Conservation (phyloP, 164 flowering plant species). For the Annona squamosa region DNA sequence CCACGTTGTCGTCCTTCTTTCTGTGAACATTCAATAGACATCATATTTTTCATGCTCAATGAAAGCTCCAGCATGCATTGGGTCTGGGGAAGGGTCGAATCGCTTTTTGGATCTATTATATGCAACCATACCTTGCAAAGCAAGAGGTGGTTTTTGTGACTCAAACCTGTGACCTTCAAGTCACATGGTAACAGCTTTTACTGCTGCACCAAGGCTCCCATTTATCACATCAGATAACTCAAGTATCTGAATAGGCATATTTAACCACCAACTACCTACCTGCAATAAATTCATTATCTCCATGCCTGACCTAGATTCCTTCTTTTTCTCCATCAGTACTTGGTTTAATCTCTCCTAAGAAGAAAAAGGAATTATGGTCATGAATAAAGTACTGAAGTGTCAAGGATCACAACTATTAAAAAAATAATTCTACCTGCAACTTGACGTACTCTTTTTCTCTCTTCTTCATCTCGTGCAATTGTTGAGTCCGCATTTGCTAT, state of each 20-base stretch:
- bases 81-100: no score
- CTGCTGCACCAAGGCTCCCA: neutral
- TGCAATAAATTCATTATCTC: conserved; percentile 96
- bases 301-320: conserved; percentile 98
- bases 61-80: no score
- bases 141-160: no score
- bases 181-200: no score
- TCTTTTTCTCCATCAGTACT: conserved; percentile 98
- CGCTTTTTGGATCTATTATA: no score
- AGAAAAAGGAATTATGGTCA: neutral
- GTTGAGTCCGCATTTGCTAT: conserved; percentile 97
- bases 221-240: neutral
- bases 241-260: neutral
- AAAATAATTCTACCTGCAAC: conserved; percentile 54
- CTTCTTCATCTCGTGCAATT: conserved; percentile 96
- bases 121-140: no score
- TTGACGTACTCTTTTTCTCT: conserved; percentile 94
- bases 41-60: no score
- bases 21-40: conserved; percentile 29
- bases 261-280: conserved; percentile 28
- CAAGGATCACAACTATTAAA: neutral
- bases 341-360: conserved; percentile 83
- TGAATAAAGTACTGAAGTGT: neutral
- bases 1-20: conserved; percentile 99
- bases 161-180: no score